Percentiles rank a stretch among this genome's conserved stretches.
Evolutionary conservation across 2,329 filamentous ascomycete genomes (phyloP).

Genomic region (Orbilia javanica): DNA sequence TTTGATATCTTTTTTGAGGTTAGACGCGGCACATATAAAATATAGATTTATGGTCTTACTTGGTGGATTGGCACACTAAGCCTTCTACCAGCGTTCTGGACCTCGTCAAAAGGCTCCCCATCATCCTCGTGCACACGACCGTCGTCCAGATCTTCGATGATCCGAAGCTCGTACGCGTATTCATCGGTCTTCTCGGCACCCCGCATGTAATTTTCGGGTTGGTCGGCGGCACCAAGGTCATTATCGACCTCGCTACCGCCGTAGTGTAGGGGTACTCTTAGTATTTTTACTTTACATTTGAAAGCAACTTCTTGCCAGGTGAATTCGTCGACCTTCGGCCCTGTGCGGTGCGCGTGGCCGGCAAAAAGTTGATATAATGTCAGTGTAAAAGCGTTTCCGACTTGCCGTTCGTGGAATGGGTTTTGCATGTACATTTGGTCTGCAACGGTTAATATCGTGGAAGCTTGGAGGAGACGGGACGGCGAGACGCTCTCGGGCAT

Average conservation of each 20-base stretch:
- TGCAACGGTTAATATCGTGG: conserved; percentile 86
- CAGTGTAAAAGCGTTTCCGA: conserved; percentile 86
- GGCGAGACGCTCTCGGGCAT: conserved; percentile 87
- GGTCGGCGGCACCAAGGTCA: conserved; percentile 63
- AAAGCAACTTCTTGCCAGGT: conserved; percentile 98
- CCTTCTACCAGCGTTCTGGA: conserved; percentile 74
- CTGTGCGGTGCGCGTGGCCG: conserved; percentile 71
- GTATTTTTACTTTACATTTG: conserved; percentile 86
- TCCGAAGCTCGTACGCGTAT: conserved; percentile 83
- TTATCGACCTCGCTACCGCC: conserved; percentile 71
- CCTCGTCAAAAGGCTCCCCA: conserved; percentile 74
- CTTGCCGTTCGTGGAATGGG: conserved; percentile 76
- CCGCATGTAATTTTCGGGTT: conserved; percentile 67
- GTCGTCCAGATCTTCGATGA: conserved; percentile 85
- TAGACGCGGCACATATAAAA: neutral
- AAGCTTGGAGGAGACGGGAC: conserved; percentile 89
- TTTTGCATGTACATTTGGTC: conserved; percentile 83
- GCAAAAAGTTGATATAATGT: conserved; percentile 96
- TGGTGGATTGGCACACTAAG: conserved; percentile 78
- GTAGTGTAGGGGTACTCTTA: conserved; percentile 74
- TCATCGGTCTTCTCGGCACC: conserved; percentile 71
- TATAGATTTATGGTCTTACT: conserved; percentile 12
- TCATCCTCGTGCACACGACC: conserved; percentile 77
- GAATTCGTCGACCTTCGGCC: conserved; percentile 68
- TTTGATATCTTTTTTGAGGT: conserved; percentile 75